Percentiles rank a stretch among this genome's conserved stretches.
phyloP scores from a whole-genome alignment of 2,329 filamentous ascomycete species.

The Hypoxylon rubiginosum region DNA sequence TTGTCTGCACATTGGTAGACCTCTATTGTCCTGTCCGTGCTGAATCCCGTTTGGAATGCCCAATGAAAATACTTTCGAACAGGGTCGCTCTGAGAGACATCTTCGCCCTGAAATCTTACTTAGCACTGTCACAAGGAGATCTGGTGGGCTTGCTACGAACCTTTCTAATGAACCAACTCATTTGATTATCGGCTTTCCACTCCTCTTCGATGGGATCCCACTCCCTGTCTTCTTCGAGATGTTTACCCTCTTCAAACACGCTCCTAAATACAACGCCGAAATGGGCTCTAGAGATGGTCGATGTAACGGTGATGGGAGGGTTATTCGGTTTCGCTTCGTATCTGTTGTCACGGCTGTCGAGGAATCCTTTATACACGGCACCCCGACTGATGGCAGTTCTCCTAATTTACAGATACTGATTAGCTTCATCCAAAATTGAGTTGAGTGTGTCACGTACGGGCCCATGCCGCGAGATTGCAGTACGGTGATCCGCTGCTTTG shows the following conservation, averaged over 20 bases:
- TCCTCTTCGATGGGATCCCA: not conserved
- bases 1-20: not conserved
- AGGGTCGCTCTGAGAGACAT: not conserved
- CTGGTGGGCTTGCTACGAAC: not conserved
- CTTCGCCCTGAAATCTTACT: not conserved
- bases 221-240: not conserved
- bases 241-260: not conserved
- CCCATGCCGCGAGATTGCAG: not conserved
- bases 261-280: not conserved
- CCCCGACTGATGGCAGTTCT: constrained; percentile 41
- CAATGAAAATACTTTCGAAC: not conserved
- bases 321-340: not conserved
- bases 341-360: not conserved
- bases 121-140: not conserved
- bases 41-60: not conserved
- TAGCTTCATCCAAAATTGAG: not conserved
- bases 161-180: not conserved
- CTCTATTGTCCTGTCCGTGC: not conserved
- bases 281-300: not conserved
- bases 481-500: not conserved
- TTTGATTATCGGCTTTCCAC: not conserved
- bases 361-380: constrained; percentile 26
- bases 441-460: not conserved
- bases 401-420: constrained; percentile 9
- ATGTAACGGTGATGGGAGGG: not conserved